Evolutionary conservation across 495 filamentous ascomycete species (phyloP), one percentile per base, ranked within the genome.

Genomic region (Jackrogersella multiformis): DNA sequence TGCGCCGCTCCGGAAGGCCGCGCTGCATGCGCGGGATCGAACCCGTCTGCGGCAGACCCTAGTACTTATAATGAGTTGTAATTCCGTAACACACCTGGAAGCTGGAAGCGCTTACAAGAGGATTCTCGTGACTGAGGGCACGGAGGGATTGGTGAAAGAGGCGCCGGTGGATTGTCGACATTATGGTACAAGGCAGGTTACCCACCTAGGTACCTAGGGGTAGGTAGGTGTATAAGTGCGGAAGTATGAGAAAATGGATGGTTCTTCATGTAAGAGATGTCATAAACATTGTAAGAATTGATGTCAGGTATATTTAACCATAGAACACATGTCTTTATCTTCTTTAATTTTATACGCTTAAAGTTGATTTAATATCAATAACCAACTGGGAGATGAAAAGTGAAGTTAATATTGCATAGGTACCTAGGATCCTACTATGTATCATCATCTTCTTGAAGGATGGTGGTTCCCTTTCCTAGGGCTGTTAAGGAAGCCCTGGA

Each of bases 31-130:
- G 89, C 23, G 89, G 90, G 68, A 96, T 86, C 2, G 88, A 88
- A 46, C 92, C 91, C 38, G 89, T 88, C 67, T 85, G 84, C 10
- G 94, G 95, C 20, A 97, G 85, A 26, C 94, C 93, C 92, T 96
- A 55, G 5, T 1, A 12, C 16, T 64, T 8, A 10, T 16, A 20
- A 48, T 73, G 54, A 67, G 68, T 66, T n/a, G n/a, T n/a, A n/a
- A 35, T 35, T n/a, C 20, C 35, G 15, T 20, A 24, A n/a, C n/a
- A n/a, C n/a, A n/a, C 28, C 26, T n/a, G 15, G 28, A 49, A 24
- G 26, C 4, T 30, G 26, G 21, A 46, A 18, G 39, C 39, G 70
- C 76, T 71, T 80, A 96, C 94, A 74, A 97, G 76, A 1, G 94
- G 94, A 71, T 97, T 97, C 51, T 97, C 94, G 90, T 98, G 94